These are phyloP conservation scores for Colletotrichum cordylinicola DNA, from an alignment of 2,329 filamentous ascomycete species.

Conservation along the genomic window DNA sequence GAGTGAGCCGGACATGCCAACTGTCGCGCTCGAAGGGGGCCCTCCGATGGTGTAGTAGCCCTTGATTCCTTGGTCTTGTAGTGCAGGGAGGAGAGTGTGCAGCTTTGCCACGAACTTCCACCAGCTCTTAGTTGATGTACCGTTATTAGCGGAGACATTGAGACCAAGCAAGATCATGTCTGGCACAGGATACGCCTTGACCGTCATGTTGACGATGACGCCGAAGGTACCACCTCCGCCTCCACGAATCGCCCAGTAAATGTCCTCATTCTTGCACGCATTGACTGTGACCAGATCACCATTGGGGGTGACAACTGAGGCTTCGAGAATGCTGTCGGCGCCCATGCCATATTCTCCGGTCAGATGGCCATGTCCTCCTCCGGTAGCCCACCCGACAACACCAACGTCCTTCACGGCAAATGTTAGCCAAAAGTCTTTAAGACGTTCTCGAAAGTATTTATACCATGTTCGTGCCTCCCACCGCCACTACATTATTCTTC, in stretches of 20 bases:
- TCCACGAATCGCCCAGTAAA: slow-evolving; percentile 59
- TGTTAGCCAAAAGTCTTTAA: not conserved
- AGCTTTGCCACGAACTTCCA: not conserved
- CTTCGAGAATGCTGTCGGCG: slow-evolving; percentile 52
- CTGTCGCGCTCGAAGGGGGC: not conserved
- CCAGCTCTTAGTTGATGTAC: not conserved
- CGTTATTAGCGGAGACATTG: not conserved
- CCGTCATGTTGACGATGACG: slow-evolving; percentile 53
- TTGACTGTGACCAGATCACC: slow-evolving; percentile 48
- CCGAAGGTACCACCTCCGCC: slow-evolving; percentile 58
- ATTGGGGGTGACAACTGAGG: slow-evolving; percentile 45
- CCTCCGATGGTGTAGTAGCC: not conserved
- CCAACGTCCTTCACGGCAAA: slow-evolving; percentile 54
- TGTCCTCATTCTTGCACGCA: slow-evolving; percentile 47
- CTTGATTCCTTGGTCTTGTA: not conserved
- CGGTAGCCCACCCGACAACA: slow-evolving; percentile 59
- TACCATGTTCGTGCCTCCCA: slow-evolving; percentile 39
- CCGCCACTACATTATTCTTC: slow-evolving; percentile 32
- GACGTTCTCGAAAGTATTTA: slow-evolving; percentile 24
- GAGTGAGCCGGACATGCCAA: not conserved
- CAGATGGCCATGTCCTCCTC: slow-evolving; percentile 49
- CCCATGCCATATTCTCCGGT: slow-evolving; percentile 48
- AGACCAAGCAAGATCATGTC: not conserved
- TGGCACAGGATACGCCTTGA: slow-evolving; percentile 46
- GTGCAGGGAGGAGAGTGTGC: not conserved